Percentiles rank a stretch among this genome's conserved stretches.
Conservation (phyloP, 208 protist genomes). For the Acanthamoeba royreba region DNA sequence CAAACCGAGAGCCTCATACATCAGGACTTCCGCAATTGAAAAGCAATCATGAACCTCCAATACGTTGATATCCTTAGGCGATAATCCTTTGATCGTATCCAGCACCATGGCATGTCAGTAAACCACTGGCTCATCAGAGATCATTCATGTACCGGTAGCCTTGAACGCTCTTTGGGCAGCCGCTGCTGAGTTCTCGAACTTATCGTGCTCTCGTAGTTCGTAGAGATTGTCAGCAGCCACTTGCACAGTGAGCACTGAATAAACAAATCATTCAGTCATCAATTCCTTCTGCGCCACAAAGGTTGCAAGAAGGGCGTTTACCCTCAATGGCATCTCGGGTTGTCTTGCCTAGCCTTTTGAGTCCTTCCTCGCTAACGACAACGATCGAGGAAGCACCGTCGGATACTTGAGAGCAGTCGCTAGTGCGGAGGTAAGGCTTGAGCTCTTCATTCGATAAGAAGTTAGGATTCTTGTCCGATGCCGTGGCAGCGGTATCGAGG, state of each 20-base stretch:
- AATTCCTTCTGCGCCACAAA: too few relatives aligned
- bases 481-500: conserved; percentile 79
- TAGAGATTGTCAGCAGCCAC: conserved; percentile 82
- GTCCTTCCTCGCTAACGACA: conserved; percentile 83
- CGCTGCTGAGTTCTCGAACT: conserved; percentile 80
- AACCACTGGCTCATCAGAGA: neutral
- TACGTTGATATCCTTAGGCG: conserved; percentile 57
- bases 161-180: conserved; percentile 83
- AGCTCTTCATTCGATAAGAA: conserved; percentile 87
- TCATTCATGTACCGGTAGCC: conserved; percentile 76
- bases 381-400: conserved; percentile 86
- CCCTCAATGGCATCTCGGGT: conserved; percentile 72
- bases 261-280: too few relatives aligned
- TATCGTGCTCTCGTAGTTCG: conserved; percentile 78
- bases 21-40: conserved; percentile 88
- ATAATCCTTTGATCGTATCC: neutral
- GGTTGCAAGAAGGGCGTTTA: neutral
- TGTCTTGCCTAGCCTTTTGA: conserved; percentile 82
- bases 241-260: conserved; percentile 80
- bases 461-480: conserved; percentile 77
- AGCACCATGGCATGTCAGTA: too few relatives aligned
- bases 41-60: conserved; percentile 91
- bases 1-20: conserved; percentile 91
- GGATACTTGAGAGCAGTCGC: conserved; percentile 87
- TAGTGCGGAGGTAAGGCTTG: conserved; percentile 83